These are phyloP conservation scores for Penicillium steckii DNA, from an alignment of 495 filamentous ascomycete species.

Conservation along the genomic window DNA sequence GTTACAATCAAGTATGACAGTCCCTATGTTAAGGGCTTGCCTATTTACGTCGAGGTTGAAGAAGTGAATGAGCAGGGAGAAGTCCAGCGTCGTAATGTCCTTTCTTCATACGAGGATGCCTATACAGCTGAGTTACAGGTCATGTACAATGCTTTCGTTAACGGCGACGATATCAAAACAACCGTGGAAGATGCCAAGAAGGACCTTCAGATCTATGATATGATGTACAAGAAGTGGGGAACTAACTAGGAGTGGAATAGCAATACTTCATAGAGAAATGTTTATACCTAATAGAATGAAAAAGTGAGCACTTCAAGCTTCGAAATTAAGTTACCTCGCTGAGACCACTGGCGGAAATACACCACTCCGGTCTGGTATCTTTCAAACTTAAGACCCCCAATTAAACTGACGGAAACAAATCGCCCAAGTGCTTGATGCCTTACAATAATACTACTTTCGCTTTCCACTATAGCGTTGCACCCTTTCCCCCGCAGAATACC, in stretches of 20 bases:
- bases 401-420: too few species aligned
- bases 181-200: slow-evolving; percentile 39
- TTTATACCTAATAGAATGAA: too few species aligned
- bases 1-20: slow-evolving; percentile 38
- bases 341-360: too few species aligned
- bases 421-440: too few species aligned
- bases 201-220: slow-evolving; percentile 42
- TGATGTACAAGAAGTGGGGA: slow-evolving; percentile 19
- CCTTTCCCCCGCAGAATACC: too few species aligned
- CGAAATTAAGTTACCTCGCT: too few species aligned
- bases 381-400: too few species aligned
- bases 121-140: slow-evolving; percentile 49
- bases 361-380: too few species aligned
- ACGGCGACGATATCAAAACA: slow-evolving; percentile 46
- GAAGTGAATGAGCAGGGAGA: slow-evolving; percentile 38
- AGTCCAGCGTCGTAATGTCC: slow-evolving; percentile 24
- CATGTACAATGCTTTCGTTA: slow-evolving; percentile 35
- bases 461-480: too few species aligned
- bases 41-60: slow-evolving; percentile 41
- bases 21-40: slow-evolving; percentile 53
- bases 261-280: background rate
- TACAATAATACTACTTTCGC: too few species aligned
- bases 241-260: background rate
- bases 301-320: too few species aligned
- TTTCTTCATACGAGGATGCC: slow-evolving; percentile 47